phyloP scores from a whole-genome alignment of 768 basidiomycete genomes.

The Rubroboletus pulcherrimus region DNA sequence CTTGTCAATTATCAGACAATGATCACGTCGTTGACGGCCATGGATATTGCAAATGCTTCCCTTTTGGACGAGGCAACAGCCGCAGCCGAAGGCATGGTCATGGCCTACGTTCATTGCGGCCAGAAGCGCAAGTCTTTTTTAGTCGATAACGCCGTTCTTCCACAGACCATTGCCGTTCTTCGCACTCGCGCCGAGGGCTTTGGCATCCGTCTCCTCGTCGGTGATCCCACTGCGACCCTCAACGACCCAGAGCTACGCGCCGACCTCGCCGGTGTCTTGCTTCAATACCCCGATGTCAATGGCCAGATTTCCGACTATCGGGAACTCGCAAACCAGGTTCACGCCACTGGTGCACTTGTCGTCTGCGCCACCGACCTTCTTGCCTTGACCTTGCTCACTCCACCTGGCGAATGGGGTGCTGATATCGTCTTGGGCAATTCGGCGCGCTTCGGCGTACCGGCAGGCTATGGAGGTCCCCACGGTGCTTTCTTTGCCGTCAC shows the following conservation, averaged over 20 bases:
- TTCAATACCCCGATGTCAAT: slow-evolving; percentile 93
- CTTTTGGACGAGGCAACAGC: slow-evolving; percentile 94
- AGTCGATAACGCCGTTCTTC: slow-evolving; percentile 77
- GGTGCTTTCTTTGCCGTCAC: slow-evolving; percentile 96
- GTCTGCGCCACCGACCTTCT: slow-evolving; percentile 89
- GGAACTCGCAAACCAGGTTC: slow-evolving; percentile 61
- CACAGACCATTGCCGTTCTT: slow-evolving; percentile 89
- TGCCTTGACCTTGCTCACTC: slow-evolving; percentile 87
- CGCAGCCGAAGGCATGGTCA: slow-evolving; percentile 95
- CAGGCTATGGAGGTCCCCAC: slow-evolving; percentile 97
- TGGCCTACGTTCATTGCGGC: slow-evolving; percentile 69
- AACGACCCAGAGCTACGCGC: slow-evolving; percentile 50
- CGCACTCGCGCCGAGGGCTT: slow-evolving; percentile 91
- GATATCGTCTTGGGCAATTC: slow-evolving; percentile 95
- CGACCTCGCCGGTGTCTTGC: slow-evolving; percentile 79
- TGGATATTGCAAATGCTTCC: slow-evolving; percentile 96
- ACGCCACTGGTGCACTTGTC: slow-evolving; percentile 74
- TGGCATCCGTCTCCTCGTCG: slow-evolving; percentile 76
- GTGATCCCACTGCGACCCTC: slow-evolving; percentile 50
- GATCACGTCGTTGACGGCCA: slow-evolving; percentile 88
- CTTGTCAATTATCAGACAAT: slow-evolving; percentile 97
- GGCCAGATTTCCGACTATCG: slow-evolving; percentile 77
- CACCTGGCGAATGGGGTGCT: slow-evolving; percentile 98
- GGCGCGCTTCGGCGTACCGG: slow-evolving; percentile 93
- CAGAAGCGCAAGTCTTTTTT: slow-evolving; percentile 81